A percentile compares a stretch with the other conserved stretches of the same genome.
Evolutionary conservation across 163 green algal genomes (phyloP).

Genomic region (Trebouxiophyceae sp.): DNA sequence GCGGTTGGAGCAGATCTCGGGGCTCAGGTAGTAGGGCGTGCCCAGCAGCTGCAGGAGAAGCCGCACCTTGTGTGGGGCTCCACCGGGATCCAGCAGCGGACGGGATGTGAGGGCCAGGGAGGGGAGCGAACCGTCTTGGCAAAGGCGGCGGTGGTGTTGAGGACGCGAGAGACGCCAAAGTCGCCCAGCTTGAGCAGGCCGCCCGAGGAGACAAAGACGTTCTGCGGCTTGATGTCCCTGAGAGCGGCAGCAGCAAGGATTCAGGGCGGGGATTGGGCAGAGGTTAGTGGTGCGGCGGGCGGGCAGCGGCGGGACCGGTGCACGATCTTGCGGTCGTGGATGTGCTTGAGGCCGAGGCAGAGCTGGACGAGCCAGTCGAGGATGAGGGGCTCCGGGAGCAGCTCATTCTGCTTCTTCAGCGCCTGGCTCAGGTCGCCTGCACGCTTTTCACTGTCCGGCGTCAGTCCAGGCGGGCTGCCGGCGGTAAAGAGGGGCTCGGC

Average conservation of each 20-base stretch:
- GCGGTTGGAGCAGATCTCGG: slow-evolving; percentile 67
- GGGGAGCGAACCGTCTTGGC: slow-evolving; percentile 21
- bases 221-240: slow-evolving; percentile 65
- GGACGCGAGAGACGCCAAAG: slow-evolving; percentile 53
- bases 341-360: slow-evolving; percentile 68
- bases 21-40: slow-evolving; percentile 41
- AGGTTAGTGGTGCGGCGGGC: too few relatives aligned
- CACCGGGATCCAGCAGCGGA: too few relatives aligned
- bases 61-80: too few relatives aligned
- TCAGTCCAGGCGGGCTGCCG: too few relatives aligned
- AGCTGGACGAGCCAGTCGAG: slow-evolving; percentile 77
- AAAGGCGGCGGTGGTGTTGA: slow-evolving; percentile 35
- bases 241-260: too few relatives aligned
- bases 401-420: slow-evolving; percentile 42
- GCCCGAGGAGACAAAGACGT: slow-evolving; percentile 42
- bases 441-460: too few relatives aligned
- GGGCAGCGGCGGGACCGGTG: too few relatives aligned
- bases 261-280: too few relatives aligned
- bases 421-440: slow-evolving; percentile 62
- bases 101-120: too few relatives aligned
- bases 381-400: slow-evolving; percentile 52
- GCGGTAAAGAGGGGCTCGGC: too few relatives aligned
- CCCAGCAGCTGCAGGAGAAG: slow-evolving; percentile 8
- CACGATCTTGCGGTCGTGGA: slow-evolving; percentile 72
- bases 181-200: slow-evolving; percentile 45